These are phyloP conservation scores for Collybia sordida DNA, from an alignment of 768 basidiomycete species.

Conservation along the genomic window DNA sequence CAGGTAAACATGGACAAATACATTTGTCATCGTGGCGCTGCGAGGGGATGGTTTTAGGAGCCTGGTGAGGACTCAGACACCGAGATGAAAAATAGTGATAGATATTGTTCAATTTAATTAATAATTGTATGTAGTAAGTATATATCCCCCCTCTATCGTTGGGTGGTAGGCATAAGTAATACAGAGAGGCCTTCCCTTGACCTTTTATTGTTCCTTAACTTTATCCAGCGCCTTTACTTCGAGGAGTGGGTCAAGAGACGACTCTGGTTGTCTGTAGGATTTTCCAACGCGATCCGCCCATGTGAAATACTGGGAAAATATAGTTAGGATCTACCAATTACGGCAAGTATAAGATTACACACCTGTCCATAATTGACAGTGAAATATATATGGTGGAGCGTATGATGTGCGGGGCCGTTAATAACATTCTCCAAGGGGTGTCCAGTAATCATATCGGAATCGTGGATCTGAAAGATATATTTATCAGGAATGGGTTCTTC, in stretches of 20 bases:
- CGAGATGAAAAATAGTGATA: background rate
- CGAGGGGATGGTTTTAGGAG: too few relatives aligned
- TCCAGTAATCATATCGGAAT: conserved; percentile 97
- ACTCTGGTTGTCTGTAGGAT: conserved; percentile 88
- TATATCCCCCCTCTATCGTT: conserved; percentile 2
- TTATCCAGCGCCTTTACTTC: conserved; percentile 46
- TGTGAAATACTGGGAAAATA: conserved; percentile 82
- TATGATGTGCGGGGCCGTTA: conserved; percentile 99
- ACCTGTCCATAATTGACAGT: conserved; percentile 95
- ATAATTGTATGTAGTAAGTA: conserved; percentile 14
- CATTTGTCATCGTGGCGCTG: too few relatives aligned
- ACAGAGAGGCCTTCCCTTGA: background rate
- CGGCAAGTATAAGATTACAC: conserved; percentile 18
- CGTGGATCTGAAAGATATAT: conserved; percentile 77
- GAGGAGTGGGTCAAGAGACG: conserved; percentile 80
- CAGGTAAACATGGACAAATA: too few relatives aligned
- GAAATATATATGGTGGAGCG: conserved; percentile 95
- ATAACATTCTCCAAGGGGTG: conserved; percentile 85
- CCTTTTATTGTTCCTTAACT: conserved; percentile 19
- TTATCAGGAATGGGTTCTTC: conserved; percentile 1
- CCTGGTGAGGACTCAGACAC: too few relatives aligned
- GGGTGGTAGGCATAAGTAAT: conserved; percentile 5
- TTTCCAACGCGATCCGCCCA: conserved; percentile 84
- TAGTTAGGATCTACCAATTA: conserved; percentile 6
- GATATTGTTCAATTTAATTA: background rate